These are phyloP conservation scores for Spergularia azorica DNA, from an alignment of 179 eudicot species.

Conservation along the genomic window DNA sequence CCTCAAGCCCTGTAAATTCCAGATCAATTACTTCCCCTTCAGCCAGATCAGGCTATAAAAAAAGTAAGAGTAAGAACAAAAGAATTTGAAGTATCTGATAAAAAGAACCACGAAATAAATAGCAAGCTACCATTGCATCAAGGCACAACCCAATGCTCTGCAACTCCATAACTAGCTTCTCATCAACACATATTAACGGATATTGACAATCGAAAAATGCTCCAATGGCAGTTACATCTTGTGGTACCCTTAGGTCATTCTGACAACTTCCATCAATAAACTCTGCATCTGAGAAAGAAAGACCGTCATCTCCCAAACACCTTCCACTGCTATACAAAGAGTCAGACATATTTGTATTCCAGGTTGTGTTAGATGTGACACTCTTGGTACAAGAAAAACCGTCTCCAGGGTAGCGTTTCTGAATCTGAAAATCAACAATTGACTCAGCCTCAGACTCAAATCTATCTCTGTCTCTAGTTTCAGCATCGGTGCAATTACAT, in stretches of 20 bases:
- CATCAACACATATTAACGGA: slow-evolving; percentile 68
- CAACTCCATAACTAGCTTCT: slow-evolving; percentile 73
- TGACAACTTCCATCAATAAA: slow-evolving; percentile 51
- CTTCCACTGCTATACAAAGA: slow-evolving; percentile 57
- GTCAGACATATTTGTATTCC: slow-evolving; percentile 51
- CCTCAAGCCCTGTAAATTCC: slow-evolving; percentile 43
- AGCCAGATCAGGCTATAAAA: slow-evolving; percentile 49
- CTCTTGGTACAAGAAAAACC: slow-evolving; percentile 69
- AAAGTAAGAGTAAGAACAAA: background rate
- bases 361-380: slow-evolving; percentile 45
- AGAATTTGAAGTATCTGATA: slow-evolving; percentile 5
- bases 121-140: slow-evolving; percentile 66
- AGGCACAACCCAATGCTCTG: slow-evolving; percentile 79
- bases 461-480: slow-evolving; percentile 48
- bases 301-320: slow-evolving; percentile 58
- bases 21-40: slow-evolving; percentile 48
- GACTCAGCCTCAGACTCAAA: slow-evolving; percentile 58
- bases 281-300: slow-evolving; percentile 66
- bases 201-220: slow-evolving; percentile 58
- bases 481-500: slow-evolving; percentile 47
- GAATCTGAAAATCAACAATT: slow-evolving; percentile 42
- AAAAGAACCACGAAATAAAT: slow-evolving; percentile 7
- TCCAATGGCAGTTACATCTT: slow-evolving; percentile 39
- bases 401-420: slow-evolving; percentile 42
- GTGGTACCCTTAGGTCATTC: slow-evolving; percentile 48